Evolutionary conservation across 2,329 filamentous ascomycete genomes (phyloP), one percentile per base, ranked within the genome.

Genomic region (Fusarium dimerum): DNA sequence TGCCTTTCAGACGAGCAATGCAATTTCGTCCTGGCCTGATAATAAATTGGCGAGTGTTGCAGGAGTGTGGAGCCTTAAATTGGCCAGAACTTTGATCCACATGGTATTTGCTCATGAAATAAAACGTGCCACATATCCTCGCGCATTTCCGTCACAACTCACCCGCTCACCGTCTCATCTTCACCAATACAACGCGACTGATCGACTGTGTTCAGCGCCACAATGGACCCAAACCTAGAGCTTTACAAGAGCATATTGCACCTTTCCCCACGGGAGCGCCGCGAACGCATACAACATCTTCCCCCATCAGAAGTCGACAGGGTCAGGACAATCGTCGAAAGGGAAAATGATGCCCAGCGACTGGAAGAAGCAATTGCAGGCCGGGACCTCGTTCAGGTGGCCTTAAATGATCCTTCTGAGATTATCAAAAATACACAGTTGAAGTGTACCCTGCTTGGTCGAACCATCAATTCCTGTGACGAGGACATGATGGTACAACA

Each of bases 171-270:
- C 9, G 39, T 15, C 40, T 41, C 40, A 18, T 18, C 40, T 18
- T 52, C 38, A 42, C 30, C 32, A 46, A 26, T 40, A 51, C 47
- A 39, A 48, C 41, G 43, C 43, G n/a, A 13, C 43, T 47, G 26
- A 43, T 13, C 40, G 45, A 47, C 29, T 34, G n/a, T 49, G n/a
- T 47, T 42, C n/a, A 36, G 17, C 43, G 6, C 18, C 6, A 45
- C 13, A 29, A 57, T 56, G 48, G 52, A 57, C 40, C 18, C 26
- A 18, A 57, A 47, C 15, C 12, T 57, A 0, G 38, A 52, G 7
- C 26, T 52, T n/a, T 56, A 47, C n/a, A 52, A 32, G 26, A 50
- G 49, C n/a, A 13, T 52, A 43, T 39, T 56, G 16, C 26, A 56
- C 13, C 49, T 57, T 13, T 7, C 8, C 15, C 9, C 36, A 15